Base-by-base conservation (phyloP, 1,139 yeast species). In the Lodderomyces elongisporus region DNA sequence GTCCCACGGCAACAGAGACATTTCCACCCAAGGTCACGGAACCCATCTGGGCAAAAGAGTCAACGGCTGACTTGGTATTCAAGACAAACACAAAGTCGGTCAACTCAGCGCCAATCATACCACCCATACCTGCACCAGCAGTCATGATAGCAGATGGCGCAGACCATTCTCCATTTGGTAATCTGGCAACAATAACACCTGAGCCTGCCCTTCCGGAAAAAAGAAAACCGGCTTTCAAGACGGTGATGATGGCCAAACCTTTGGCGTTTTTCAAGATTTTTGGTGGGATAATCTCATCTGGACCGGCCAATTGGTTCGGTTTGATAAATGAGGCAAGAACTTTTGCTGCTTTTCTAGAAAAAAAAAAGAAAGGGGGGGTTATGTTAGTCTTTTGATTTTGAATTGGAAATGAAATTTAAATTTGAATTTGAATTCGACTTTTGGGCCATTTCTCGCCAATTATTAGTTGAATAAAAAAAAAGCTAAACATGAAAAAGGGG, bases 121-220 rank as follows among this genome's bases (percentile, higher is more conserved):
- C 98, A 38, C 98, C 98, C 4, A 93, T 96, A 51, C 98, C 97
- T 3, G 96, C 97, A 48, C 98, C 98, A 1, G 96, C 97, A 17
- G 96, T 85, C 32, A 79, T 81, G 47, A 91, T 83, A 7, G 96
- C 98, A 3, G 95, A 82, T 2, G 98, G 98, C 1, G 97, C 93
- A n/a, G 96, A 87, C 98, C 98, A 91, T 1, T 79, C 61, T 1
- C 97, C 97, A 58, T 91, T 98, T 2, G 93, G 93, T 34, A 91
- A 70, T 42, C 97, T 70, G 5, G 97, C 96, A 18, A 91, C 93
- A 43, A 91, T 84, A 23, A 91, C 87, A 42, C 98, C 98, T 1
- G 96, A 85, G 16, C 98, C 98, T 2, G 96, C 97, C 56, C 98
- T 77, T 22, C 97, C 98, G 3, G 96, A 85, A 54, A 91, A 91